Evolutionary conservation across 768 basidiomycete species (phyloP).

Genomic region (Agaricus subrufescens): DNA sequence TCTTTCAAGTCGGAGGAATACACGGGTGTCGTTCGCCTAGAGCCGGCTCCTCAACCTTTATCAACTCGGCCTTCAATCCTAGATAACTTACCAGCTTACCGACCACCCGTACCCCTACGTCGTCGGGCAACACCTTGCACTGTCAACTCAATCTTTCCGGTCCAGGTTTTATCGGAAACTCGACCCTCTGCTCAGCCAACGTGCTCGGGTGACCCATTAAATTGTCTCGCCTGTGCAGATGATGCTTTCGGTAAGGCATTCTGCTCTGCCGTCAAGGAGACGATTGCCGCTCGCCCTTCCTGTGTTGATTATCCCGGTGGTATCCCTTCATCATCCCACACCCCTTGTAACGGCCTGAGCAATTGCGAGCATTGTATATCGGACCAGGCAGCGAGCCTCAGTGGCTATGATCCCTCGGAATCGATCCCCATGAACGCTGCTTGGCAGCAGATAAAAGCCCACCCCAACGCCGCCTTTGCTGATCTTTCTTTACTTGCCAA

Average conservation of each 20-base stretch:
- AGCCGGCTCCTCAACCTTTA: conserved; percentile 10
- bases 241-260: conserved; percentile 88
- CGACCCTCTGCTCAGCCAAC: conserved; percentile 23
- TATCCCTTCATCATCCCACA: conserved; percentile 10
- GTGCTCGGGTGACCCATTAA: conserved; percentile 84
- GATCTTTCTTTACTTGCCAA: conserved; percentile 83
- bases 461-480: conserved; percentile 84
- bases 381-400: conserved; percentile 13
- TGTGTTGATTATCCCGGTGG: conserved; percentile 55
- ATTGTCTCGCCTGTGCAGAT: conserved; percentile 81
- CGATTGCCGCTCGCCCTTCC: conserved; percentile 44
- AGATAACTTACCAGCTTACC: conserved; percentile 74
- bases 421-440: conserved; percentile 78
- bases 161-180: conserved; percentile 25
- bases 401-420: conserved; percentile 26
- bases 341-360: conserved; percentile 19
- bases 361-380: conserved; percentile 21
- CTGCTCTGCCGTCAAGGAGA: conserved; percentile 68
- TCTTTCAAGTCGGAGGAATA: conserved; percentile 20
- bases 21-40: conserved; percentile 16
- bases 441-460: conserved; percentile 80
- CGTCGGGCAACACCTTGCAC: conserved; percentile 38
- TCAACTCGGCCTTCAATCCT: conserved; percentile 50
- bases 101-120: conserved; percentile 78
- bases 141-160: conserved; percentile 51